Evolutionary conservation across 2,329 filamentous ascomycete species (phyloP), one percentile per base, ranked within the genome.

Genomic region (Clathrospora elynae): DNA sequence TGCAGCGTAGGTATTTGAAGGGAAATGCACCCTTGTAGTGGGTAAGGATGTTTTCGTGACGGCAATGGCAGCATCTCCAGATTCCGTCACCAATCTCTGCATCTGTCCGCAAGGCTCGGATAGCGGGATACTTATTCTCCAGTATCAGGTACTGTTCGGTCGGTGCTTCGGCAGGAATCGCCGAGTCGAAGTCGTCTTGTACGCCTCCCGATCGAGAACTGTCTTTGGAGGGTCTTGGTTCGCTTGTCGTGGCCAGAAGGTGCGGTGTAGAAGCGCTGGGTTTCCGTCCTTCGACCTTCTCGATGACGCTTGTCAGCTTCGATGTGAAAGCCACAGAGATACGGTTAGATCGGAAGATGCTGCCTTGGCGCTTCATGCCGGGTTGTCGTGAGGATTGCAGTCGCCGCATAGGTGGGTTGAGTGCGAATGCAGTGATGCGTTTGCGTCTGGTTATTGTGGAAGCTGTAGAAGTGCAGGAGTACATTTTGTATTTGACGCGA

Each of bases 41-140:
- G 3, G 37, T 41, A 1, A 56, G 20, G 22, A 47, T 46, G 50
- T 56, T 56, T 28, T 51, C 45, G 23, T 51, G 42, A 6, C 30
- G 50, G 17, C 50, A 56, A 16, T 45, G 35, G 8, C 47, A 53
- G 35, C 50, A 56, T 9, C 51, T 31, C 53, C 50, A 56, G 4
- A 53, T 23, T 3, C 50, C 53, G 18, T 56, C 47, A 3, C 53
- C 50, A 16, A 51, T 47, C n/a, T 56, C 50, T 4, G 13, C 42
- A 30, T 56, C 53, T 5, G 44, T 46, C 8, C 36, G 31, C 19
- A 56, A 25, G 10, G 50, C 40, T 10, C 50, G 47, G 2, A 56
- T 10, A 30, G 22, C 29, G 4, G 50, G 53, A 19, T 53, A 53
- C 28, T 35, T 30, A 30, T 54, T 46, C 8, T 51, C 39, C 3